Base-by-base conservation (phyloP, 805 yeast species). In the Myxozyma vanderwaltii region DNA sequence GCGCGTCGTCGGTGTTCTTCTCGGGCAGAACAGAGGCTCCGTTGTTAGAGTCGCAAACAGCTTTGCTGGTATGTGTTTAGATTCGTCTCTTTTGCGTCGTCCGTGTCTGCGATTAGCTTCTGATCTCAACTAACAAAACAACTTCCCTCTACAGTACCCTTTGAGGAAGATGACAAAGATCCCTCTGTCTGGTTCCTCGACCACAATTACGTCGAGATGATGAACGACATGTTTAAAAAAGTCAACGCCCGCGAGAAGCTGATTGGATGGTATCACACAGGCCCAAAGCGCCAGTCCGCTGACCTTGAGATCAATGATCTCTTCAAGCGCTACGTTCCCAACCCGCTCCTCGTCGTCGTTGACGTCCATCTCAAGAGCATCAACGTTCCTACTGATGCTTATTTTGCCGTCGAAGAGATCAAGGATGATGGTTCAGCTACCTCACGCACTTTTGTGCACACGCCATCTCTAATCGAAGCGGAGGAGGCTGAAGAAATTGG, bases 401-500 rank as follows among this genome's bases (percentile, higher is more conserved):
- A 94, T 72, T 79, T 85, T 64, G 95, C 97, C 3, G 84, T 92
- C 39, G 98, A 94, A 72, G 98, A 94, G 76, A 89, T 94, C 59
- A 91, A 91, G 71, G 95, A 91, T 50, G 98, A 94, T 74, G 99
- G 99, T 21, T 83, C 96, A 1, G 84, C 91, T 3, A 88, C 96
- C 7, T 96, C 90, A 71, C 86, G 87, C 75, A 91, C 97, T 2
- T 94, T 94, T 76, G 83, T 89, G 48, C 99, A 94, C 74, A 84
- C 92, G 31, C 97, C 98, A 10, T 89, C 97, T 13, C 79, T 83
- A 29, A 90, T 95, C 64, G 92, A 89, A 72, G 99, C 99, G 2
- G 99, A 94, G 72, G 99, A 94, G 72, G 99, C 99, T 8, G 99
- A 94, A 75, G 99, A 94, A 75, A 94, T 94, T 67, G 99, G 99